Evolutionary conservation across 805 yeast genomes (phyloP).

Genomic region (Candida gorgasii): DNA sequence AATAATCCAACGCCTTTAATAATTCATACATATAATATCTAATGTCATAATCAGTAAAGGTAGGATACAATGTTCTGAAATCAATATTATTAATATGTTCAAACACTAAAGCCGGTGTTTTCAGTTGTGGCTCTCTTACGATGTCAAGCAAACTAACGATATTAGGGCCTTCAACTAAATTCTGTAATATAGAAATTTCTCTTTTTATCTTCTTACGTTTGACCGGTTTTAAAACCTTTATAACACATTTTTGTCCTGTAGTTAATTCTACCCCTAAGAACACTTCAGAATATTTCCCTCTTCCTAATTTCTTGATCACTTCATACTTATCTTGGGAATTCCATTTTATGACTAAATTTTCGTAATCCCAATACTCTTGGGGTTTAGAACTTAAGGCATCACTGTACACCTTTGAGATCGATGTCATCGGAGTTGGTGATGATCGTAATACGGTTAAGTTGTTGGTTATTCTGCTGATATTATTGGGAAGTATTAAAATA

Average conservation of each 20-base stretch:
- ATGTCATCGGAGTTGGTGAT: slow-evolving; percentile 26
- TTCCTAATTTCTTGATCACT: slow-evolving; percentile 78
- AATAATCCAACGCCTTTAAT: slow-evolving; percentile 78
- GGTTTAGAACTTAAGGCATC: slow-evolving; percentile 78
- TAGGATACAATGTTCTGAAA: slow-evolving; percentile 83
- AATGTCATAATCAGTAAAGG: slow-evolving; percentile 71
- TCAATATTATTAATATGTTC: slow-evolving; percentile 85
- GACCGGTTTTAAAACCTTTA: slow-evolving; percentile 91
- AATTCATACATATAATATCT: slow-evolving; percentile 82
- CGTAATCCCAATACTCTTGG: slow-evolving; percentile 82
- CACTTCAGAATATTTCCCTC: slow-evolving; percentile 94
- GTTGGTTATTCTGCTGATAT: not conserved
- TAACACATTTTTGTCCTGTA: slow-evolving; percentile 68
- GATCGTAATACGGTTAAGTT: not conserved
- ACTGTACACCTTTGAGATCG: slow-evolving; percentile 76
- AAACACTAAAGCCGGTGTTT: slow-evolving; percentile 86
- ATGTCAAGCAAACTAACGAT: slow-evolving; percentile 74
- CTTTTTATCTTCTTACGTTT: slow-evolving; percentile 90
- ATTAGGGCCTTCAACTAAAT: slow-evolving; percentile 81
- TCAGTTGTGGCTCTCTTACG: slow-evolving; percentile 82
- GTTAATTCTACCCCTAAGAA: slow-evolving; percentile 76
- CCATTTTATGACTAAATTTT: slow-evolving; percentile 74
- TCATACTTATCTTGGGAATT: slow-evolving; percentile 85
- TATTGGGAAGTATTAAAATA: slow-evolving; percentile 2
- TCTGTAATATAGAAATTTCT: slow-evolving; percentile 84